Evolutionary conservation across 1,284 basidiomycete genomes (phyloP), one percentile per base, ranked within the genome.

Genomic region (Laetiporus sulphureus): DNA sequence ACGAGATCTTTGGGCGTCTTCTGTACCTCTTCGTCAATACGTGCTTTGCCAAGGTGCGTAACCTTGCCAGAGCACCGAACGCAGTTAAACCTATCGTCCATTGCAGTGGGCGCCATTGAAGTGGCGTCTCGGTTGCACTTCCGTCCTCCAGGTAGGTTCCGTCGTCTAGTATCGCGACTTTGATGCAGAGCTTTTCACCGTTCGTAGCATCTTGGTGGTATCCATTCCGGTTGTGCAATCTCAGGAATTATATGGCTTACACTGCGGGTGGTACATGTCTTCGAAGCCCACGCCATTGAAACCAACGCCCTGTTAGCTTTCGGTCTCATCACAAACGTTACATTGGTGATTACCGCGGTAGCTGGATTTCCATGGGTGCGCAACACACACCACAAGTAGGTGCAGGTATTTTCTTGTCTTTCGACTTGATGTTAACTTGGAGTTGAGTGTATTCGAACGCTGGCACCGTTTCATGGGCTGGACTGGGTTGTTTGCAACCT

Each of bases 381-480:
- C 44, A 86, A 85, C 53, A 76, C 73, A 3, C 79, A 85, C 53
- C 83, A 87, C 66, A 86, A 87, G 82, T 85, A 57, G 56, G 76
- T 63, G 11, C 32, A 19, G 19, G 19, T 20, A 20, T 27, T 11
- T 11, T 21, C 10, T 10, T 2, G 7, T 3, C 25, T 13, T 37
- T 23, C 24, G 24, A 19, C 25, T 51, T n/a, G 25, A 13, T 15
- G 19, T 46, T 51, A 38, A 51, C 22, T n/a, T n/a, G n/a, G 21
- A 38, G 13, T 43, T 4, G 46, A 83, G 79, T 55, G 71, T 82
- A 20, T 85, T 85, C 53, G 84, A 87, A 57, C 72, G 80, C 36
- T 75, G 82, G 47, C 83, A 87, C 59, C 77, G 85, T 19, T 87
- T 87, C 59, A 69, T 80, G 40, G 85, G 84, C 30, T 88, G 85